Evolutionary conservation across 176 grass and related monocot species (phyloP).

Genomic region (Phragmites australis): DNA sequence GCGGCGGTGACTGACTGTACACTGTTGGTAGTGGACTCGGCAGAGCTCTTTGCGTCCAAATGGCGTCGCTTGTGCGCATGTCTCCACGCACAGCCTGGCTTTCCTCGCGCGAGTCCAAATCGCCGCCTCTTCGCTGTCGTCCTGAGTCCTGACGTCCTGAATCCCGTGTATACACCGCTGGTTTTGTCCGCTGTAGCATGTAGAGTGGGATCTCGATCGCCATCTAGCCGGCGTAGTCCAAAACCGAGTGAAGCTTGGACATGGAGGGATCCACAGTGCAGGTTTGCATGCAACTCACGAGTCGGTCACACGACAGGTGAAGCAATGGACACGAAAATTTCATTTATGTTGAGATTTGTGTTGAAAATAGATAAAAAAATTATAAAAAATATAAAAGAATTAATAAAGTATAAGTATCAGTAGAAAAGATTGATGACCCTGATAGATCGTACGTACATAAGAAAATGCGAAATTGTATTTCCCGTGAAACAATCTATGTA

Average conservation of each 20-base stretch:
- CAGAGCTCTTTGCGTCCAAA: no score
- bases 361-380: no score
- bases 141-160: not conserved
- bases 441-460: no score
- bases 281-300: not conserved
- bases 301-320: not conserved
- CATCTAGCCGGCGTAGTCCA: constrained; percentile 2
- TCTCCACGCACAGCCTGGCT: not conserved
- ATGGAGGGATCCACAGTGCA: not conserved
- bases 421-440: no score
- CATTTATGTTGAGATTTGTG: no score
- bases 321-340: no score
- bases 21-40: constrained; percentile 32
- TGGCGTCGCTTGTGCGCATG: constrained; percentile 26
- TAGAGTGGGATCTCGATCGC: not conserved
- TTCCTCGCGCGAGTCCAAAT: constrained; percentile 9
- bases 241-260: not conserved
- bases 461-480: no score
- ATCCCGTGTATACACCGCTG: no score
- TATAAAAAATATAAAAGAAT: no score
- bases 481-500: not conserved
- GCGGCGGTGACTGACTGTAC: not conserved
- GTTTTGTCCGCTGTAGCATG: not conserved
- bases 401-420: no score
- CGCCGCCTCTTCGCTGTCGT: not conserved